Base-by-base conservation (phyloP, 2,329 filamentous ascomycete species). In the Dryadomyces quercivorus region DNA sequence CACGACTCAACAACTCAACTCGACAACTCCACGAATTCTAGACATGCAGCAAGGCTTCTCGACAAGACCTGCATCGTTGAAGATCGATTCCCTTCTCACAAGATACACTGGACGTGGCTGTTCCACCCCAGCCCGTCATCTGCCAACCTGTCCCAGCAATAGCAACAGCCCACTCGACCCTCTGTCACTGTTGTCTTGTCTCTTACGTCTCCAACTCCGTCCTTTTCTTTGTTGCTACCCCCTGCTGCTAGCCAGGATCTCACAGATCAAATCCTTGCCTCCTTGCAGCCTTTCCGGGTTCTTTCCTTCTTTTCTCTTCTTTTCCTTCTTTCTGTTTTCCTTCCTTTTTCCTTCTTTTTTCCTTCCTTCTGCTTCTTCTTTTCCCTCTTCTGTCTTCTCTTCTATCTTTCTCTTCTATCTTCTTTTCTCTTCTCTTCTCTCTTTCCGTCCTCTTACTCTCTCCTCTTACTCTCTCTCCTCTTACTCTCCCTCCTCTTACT, bases 121-220 rank as follows among this genome's bases (percentile, higher is more conserved):
- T 18, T 50, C 21, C 21, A 18, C 18, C 31, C 8, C 2, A 21
- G 36, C 15, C 52, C 43, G 36, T 50, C 49, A 46, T 31, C 53
- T 50, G 51, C 43, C 49, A 43, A 20, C 38, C 46, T 48, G 46
- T 48, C 31, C 31, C 5, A 26, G 26, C 26, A 31, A 8, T 31
- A 16, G 20, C 44, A 46, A 22, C 40, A 42, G 38, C 22, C 51
- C 53, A 53, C 10, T 31, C 45, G 38, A 50, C 54, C 56, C 54
- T 56, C 51, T 45, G 50, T 52, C 54, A 45, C 51, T 31, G 26
- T 8, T 31, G 26, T 31, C 26, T 31, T 31, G 26, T 31, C 26
- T 31, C 26, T 31, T 8, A 31, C 26, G 26, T 31, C 26, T 31
- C 26, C 26, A 8, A 8, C 26, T 31, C 26, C 26, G 26, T 31